Percentiles rank a stretch among this genome's conserved stretches.
Evolutionary conservation across 2,329 filamentous ascomycete species (phyloP).

Genomic region (Colletotrichum acutatum): DNA sequence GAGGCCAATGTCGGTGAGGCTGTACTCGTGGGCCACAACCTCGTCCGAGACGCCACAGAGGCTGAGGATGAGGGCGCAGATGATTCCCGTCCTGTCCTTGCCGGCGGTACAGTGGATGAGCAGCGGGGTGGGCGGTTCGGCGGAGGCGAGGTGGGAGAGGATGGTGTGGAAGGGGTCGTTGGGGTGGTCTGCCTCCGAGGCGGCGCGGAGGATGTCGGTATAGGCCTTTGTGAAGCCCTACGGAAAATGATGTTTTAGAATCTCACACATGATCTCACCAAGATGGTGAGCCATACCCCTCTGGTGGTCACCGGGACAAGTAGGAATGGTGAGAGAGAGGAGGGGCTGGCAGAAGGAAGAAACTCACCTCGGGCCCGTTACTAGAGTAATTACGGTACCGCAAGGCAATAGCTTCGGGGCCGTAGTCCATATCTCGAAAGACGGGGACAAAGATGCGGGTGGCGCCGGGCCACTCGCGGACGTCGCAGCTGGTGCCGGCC

Average conservation of each 20-base stretch:
- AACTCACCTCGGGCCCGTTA: slow-evolving; percentile 51
- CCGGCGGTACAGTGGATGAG: slow-evolving; percentile 81
- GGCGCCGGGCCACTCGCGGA: slow-evolving; percentile 48
- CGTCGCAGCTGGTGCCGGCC: slow-evolving; percentile 39
- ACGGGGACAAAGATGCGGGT: slow-evolving; percentile 71
- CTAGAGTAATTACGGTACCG: slow-evolving; percentile 70
- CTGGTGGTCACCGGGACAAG: too few species aligned
- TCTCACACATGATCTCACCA: too few species aligned
- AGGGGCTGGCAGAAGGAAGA: too few species aligned
- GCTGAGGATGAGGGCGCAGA: slow-evolving; percentile 73
- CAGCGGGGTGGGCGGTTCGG: slow-evolving; percentile 56
- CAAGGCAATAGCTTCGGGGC: slow-evolving; percentile 70
- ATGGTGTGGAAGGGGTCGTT: slow-evolving; percentile 58
- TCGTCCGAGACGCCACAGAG: slow-evolving; percentile 71
- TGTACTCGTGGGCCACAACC: slow-evolving; percentile 74
- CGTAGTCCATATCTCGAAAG: slow-evolving; percentile 70
- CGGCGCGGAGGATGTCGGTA: slow-evolving; percentile 66
- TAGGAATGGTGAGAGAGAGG: not conserved
- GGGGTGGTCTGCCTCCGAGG: slow-evolving; percentile 45
- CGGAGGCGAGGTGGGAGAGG: slow-evolving; percentile 64
- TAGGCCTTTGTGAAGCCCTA: slow-evolving; percentile 73
- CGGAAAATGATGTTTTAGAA: slow-evolving; percentile 5
- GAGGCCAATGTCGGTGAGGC: slow-evolving; percentile 72
- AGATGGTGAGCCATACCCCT: too few species aligned
- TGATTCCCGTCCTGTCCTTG: slow-evolving; percentile 80